phyloP scores from a whole-genome alignment of 495 filamentous ascomycete genomes.

The Poronia punctata region DNA sequence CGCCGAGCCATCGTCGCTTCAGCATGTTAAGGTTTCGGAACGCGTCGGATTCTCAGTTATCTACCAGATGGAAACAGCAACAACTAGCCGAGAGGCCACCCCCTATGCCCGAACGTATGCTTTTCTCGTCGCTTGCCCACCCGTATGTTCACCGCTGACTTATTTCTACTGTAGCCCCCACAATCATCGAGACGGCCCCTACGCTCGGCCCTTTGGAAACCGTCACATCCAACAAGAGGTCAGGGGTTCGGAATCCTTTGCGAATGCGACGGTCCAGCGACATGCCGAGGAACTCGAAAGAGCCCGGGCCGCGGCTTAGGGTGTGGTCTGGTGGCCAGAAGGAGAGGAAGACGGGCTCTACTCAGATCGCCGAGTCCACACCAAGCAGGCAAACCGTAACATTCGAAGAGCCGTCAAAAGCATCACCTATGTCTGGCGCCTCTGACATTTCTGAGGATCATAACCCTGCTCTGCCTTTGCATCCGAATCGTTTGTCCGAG shows the following conservation, averaged over 20 bases:
- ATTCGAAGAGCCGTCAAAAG: conserved; percentile 62
- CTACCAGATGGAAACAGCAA: conserved; percentile 67
- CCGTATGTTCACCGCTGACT: conserved; percentile 7
- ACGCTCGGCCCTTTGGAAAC: conserved; percentile 55
- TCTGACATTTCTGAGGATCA: conserved; percentile 61
- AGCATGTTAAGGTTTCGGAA: conserved; percentile 86
- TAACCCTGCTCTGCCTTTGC: conserved; percentile 57
- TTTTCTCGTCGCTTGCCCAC: conserved; percentile 1
- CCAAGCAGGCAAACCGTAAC: conserved; percentile 43
- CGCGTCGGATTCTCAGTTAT: conserved; percentile 89
- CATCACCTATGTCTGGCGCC: conserved; percentile 47
- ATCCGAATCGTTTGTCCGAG: conserved; percentile 71
- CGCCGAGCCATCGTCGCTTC: conserved; percentile 60
- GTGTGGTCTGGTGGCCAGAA: conserved; percentile 22
- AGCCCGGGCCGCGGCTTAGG: conserved; percentile 17
- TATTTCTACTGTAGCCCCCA: conserved; percentile 52
- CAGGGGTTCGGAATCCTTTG: conserved; percentile 40
- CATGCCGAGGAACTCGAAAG: conserved; percentile 29
- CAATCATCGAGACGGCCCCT: conserved; percentile 90
- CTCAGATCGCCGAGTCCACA: conserved; percentile 35
- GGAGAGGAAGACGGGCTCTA: conserved; percentile 31
- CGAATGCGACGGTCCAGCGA: conserved; percentile 40
- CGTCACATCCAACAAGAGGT: conserved; percentile 44
- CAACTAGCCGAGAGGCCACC: conserved; percentile 53
- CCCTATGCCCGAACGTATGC: conserved; percentile 66